phyloP scores from a whole-genome alignment of 768 basidiomycete genomes.

The Kwoniella dejecticola region DNA sequence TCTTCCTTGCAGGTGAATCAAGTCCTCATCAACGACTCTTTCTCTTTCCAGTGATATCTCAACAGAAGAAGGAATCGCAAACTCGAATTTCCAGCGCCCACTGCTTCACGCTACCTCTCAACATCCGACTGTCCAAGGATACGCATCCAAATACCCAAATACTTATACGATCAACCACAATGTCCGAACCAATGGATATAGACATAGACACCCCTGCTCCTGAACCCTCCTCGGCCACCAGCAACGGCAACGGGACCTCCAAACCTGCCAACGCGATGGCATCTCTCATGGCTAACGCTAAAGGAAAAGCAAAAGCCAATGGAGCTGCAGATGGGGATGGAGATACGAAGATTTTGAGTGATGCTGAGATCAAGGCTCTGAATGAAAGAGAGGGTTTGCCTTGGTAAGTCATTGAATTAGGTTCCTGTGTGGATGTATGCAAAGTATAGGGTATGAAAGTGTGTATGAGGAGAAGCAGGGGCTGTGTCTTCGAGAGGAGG shows the following conservation, averaged over 20 bases:
- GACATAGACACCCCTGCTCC: conserved; percentile 27
- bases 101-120: too few relatives aligned
- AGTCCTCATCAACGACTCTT: too few relatives aligned
- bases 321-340: conserved; percentile 9
- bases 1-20: too few relatives aligned
- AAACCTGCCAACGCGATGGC: conserved; percentile 41
- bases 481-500: too few relatives aligned
- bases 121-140: too few relatives aligned
- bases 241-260: conserved; percentile 41
- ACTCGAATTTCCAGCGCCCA: too few relatives aligned
- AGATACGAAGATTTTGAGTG: conserved; percentile 10
- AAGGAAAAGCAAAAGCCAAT: conserved; percentile 39
- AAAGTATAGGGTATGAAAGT: too few relatives aligned
- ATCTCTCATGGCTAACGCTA: conserved; percentile 43
- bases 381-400: conserved; percentile 83
- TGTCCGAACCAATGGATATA: conserved; percentile 42
- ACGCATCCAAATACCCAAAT: too few relatives aligned
- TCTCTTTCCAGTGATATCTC: too few relatives aligned
- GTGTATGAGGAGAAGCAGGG: too few relatives aligned
- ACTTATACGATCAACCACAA: conserved; percentile 11
- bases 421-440: not conserved
- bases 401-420: conserved; percentile 63
- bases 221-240: not conserved
- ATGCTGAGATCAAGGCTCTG: conserved; percentile 32
- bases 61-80: too few relatives aligned